Conservation (phyloP, 2,329 filamentous ascomycete species). For the Aspergillus ibericus region DNA sequence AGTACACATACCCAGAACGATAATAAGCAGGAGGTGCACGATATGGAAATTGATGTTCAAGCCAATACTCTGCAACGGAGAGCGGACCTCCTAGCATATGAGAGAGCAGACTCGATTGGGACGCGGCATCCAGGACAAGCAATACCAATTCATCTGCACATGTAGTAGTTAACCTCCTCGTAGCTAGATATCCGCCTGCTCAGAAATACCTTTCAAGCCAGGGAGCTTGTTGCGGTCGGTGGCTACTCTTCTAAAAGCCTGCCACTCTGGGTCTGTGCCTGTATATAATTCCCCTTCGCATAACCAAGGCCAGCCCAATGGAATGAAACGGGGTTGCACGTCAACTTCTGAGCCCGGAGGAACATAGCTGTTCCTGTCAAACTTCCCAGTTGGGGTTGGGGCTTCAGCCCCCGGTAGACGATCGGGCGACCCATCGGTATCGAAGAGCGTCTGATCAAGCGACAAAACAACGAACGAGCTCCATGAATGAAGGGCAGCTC, state of each 20-base stretch:
- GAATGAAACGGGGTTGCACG: conserved; percentile 57
- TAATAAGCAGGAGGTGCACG: conserved; percentile 61
- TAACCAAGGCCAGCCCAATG: conserved; percentile 55
- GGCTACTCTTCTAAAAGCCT: conserved; percentile 59
- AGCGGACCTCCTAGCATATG: conserved; percentile 51
- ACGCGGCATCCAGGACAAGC: conserved; percentile 45
- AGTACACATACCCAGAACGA: conserved; percentile 57
- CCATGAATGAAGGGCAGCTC: conserved; percentile 36
- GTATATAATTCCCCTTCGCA: conserved; percentile 32
- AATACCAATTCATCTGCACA: conserved; percentile 49
- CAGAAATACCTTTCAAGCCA: conserved; percentile 46
- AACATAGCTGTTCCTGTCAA: background rate
- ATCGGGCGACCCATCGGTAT: conserved; percentile 19
- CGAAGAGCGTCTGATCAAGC: conserved; percentile 29
- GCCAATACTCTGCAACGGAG: conserved; percentile 56
- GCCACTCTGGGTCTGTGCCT: conserved; percentile 61
- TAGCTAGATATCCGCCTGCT: conserved; percentile 12
- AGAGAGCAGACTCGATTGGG: conserved; percentile 46
- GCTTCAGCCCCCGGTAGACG: background rate
- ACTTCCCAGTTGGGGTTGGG: background rate
- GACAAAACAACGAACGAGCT: conserved; percentile 32
- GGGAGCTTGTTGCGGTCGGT: conserved; percentile 52
- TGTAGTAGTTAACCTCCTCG: conserved; percentile 11
- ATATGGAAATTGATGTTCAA: conserved; percentile 62
- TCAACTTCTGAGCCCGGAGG: conserved; percentile 31